Evolutionary conservation across 352 stramenopile genomes (phyloP).

Genomic region (Pseudoperonospora humuli): DNA sequence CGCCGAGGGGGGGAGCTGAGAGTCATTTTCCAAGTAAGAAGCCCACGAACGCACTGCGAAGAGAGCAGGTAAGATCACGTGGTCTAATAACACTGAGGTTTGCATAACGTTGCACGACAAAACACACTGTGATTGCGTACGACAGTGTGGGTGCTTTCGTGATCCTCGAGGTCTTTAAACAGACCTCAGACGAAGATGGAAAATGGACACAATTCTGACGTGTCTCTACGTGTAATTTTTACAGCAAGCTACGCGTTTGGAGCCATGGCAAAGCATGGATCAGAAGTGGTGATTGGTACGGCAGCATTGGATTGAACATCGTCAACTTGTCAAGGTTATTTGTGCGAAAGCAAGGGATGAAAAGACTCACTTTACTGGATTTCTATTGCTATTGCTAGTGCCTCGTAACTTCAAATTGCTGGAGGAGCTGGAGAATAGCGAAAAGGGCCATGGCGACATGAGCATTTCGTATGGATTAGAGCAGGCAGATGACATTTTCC

Average conservation of each 20-base stretch:
- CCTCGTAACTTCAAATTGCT: constrained; percentile 92
- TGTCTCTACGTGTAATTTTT: constrained; percentile 6
- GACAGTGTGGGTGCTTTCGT: background rate
- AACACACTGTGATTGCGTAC: background rate
- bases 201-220: constrained; percentile 7
- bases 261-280: constrained; percentile 68
- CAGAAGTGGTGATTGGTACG: constrained; percentile 74
- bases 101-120: background rate
- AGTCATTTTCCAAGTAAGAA: constrained; percentile 30
- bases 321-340: background rate
- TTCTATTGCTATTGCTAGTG: constrained; percentile 33
- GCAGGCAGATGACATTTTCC: constrained; percentile 95
- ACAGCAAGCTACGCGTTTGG: constrained; percentile 15
- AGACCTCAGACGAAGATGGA: constrained; percentile 1
- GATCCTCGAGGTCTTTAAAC: background rate
- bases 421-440: constrained; percentile 88
- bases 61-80: constrained; percentile 24
- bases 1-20: constrained; percentile 2
- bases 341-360: too few species aligned
- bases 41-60: constrained; percentile 14
- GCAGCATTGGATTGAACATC: too few species aligned
- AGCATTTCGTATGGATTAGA: constrained; percentile 94
- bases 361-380: too few species aligned
- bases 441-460: constrained; percentile 91
- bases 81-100: background rate